phyloP scores from a whole-genome alignment of 306 rosid species.

The Alnus glutinosa region DNA sequence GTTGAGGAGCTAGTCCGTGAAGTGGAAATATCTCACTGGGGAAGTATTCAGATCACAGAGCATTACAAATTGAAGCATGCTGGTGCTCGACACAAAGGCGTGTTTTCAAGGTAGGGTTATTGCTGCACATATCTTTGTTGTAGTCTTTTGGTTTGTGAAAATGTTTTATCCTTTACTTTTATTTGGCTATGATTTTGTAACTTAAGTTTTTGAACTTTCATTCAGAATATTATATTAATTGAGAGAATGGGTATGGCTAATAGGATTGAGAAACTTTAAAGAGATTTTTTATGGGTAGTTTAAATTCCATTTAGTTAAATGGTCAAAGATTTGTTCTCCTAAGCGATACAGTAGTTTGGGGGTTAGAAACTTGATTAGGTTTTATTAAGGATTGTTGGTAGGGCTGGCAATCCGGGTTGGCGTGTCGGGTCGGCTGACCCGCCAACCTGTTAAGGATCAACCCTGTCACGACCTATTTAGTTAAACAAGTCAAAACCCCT shows the following conservation, averaged over 20 bases:
- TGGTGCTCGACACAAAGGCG: slow-evolving; percentile 95
- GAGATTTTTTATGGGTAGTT: no score
- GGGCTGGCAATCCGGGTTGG: no score
- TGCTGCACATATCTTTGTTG: neutral
- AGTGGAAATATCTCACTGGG: slow-evolving; percentile 99
- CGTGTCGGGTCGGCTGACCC: no score
- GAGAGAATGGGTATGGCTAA: neutral
- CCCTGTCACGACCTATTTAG: no score
- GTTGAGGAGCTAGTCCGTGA: slow-evolving; percentile 98
- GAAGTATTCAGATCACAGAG: slow-evolving; percentile 84
- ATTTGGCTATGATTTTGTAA: neutral
- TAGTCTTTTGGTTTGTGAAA: slow-evolving; percentile 3
- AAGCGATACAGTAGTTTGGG: no score
- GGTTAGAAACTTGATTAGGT: no score
- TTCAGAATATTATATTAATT: neutral
- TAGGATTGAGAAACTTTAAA: no score
- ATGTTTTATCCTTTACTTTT: slow-evolving; percentile 13
- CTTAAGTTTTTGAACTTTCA: neutral
- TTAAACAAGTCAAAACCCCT: no score
- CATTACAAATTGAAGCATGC: slow-evolving; percentile 72
- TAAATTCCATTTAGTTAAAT: no score
- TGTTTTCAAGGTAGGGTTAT: slow-evolving; percentile 75
- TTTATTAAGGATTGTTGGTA: no score
- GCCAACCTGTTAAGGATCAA: no score
- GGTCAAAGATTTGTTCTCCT: no score